A percentile compares a stretch with the other conserved stretches of the same genome.
These are phyloP conservation scores for Aspergillus baeticus DNA, from an alignment of 495 filamentous ascomycete species.

Conservation along the genomic window DNA sequence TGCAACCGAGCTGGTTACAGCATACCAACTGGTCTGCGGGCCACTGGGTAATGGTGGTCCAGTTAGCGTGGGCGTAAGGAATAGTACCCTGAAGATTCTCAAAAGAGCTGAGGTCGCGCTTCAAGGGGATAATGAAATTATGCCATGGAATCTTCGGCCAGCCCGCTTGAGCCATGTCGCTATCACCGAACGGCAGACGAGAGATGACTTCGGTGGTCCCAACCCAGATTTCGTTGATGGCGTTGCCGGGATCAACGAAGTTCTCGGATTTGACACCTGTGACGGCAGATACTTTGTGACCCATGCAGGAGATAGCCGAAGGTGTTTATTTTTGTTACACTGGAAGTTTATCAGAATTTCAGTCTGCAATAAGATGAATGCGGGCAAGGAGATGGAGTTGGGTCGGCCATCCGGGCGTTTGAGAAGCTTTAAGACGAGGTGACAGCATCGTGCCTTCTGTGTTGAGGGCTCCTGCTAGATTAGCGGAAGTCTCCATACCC, in stretches of 20 bases:
- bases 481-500: not conserved
- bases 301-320: conserved; percentile 20
- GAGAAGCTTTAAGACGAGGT: not conserved
- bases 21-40: not conserved
- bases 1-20: not conserved
- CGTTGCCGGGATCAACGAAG: conserved; percentile 36
- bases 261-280: conserved; percentile 32
- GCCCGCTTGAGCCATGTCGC: conserved; percentile 34
- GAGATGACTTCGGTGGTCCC: conserved; percentile 36
- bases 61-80: not conserved
- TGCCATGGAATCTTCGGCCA: conserved; percentile 45
- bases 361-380: too few relatives aligned
- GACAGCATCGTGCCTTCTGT: not conserved
- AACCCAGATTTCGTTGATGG: conserved; percentile 40
- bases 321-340: not conserved
- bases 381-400: too few relatives aligned
- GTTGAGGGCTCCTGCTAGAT: too few relatives aligned
- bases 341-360: too few relatives aligned
- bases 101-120: conserved; percentile 14
- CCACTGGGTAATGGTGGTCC: not conserved
- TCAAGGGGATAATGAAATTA: conserved; percentile 42
- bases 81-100: not conserved
- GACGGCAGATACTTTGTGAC: conserved; percentile 34
- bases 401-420: too few relatives aligned
- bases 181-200: conserved; percentile 38